These are phyloP conservation scores for Naganishia liquefaciens DNA, from an alignment of 1,284 basidiomycete genomes.

Conservation along the genomic window DNA sequence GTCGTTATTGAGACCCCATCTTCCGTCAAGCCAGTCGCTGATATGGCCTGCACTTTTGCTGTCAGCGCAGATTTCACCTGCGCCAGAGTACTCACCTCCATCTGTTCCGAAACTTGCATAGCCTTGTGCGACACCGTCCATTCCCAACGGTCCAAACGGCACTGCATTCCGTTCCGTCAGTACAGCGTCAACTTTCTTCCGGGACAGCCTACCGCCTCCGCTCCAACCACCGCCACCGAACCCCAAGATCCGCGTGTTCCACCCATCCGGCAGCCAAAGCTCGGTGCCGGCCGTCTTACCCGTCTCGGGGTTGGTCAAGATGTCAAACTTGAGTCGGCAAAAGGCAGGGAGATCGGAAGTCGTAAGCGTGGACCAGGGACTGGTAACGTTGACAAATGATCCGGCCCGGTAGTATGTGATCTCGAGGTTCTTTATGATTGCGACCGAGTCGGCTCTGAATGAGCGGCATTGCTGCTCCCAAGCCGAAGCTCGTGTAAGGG, in stretches of 20 bases:
- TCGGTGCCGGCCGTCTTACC: constrained; percentile 9
- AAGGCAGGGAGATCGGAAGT: constrained; percentile 4
- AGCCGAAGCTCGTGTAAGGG: not conserved
- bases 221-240: constrained; percentile 21
- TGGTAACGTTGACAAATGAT: constrained; percentile 4
- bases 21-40: constrained; percentile 8
- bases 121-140: constrained; percentile 12
- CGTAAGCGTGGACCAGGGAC: not conserved
- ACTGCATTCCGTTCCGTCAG: no score
- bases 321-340: constrained; percentile 6
- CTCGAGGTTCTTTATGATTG: not conserved
- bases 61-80: not conserved
- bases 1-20: constrained; percentile 16
- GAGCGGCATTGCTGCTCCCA: constrained; percentile 14
- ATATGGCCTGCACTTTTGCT: constrained; percentile 1
- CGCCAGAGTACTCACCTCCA: not conserved
- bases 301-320: constrained; percentile 19
- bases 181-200: not conserved
- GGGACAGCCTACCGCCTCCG: constrained; percentile 8
- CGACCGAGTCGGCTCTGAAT: constrained; percentile 5
- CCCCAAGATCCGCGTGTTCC: constrained; percentile 16
- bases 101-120: constrained; percentile 16
- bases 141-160: not conserved
- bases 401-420: not conserved
- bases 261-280: constrained; percentile 24